A percentile compares a stretch with the other conserved stretches of the same genome.
Conservation (phyloP, 2,329 filamentous ascomycete genomes). For the Cadophora malorum region DNA sequence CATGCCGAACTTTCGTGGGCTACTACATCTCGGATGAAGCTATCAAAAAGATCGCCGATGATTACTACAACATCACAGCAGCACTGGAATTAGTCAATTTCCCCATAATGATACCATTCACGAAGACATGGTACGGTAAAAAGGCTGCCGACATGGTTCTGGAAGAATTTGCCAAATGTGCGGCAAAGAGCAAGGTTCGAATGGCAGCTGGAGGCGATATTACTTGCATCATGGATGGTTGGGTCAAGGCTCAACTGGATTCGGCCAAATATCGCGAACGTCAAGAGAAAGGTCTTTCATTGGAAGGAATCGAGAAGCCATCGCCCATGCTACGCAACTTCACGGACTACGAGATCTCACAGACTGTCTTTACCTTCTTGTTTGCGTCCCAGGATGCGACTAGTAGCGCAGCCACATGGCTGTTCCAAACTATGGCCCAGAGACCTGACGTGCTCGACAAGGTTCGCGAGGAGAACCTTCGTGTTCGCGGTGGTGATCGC, state of each 20-base stretch:
- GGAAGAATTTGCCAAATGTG: conserved; percentile 86
- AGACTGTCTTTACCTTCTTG: conserved; percentile 94
- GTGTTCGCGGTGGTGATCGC: conserved; percentile 75
- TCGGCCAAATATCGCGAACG: conserved; percentile 83
- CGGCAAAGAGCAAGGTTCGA: conserved; percentile 89
- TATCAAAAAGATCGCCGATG: conserved; percentile 92
- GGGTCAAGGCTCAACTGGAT: conserved; percentile 87
- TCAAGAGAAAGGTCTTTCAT: conserved; percentile 72
- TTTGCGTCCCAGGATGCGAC: conserved; percentile 98
- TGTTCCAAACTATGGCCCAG: conserved; percentile 94
- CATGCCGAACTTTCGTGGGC: conserved; percentile 95
- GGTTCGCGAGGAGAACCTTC: conserved; percentile 88
- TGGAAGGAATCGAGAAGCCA: conserved; percentile 79
- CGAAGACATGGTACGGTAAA: conserved; percentile 97
- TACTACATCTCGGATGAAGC: conserved; percentile 91
- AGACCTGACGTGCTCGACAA: conserved; percentile 91
- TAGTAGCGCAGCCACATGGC: conserved; percentile 89
- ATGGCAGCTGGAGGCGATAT: conserved; percentile 88
- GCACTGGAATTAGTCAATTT: conserved; percentile 98
- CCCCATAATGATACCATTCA: conserved; percentile 93
- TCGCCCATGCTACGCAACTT: conserved; percentile 83
- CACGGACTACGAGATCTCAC: conserved; percentile 87
- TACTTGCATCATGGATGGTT: conserved; percentile 94
- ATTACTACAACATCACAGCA: conserved; percentile 96
- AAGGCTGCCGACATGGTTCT: conserved; percentile 93